Evolutionary conservation across 2,329 filamentous ascomycete species (phyloP).

Genomic region (Rugonectria rugulosa): DNA sequence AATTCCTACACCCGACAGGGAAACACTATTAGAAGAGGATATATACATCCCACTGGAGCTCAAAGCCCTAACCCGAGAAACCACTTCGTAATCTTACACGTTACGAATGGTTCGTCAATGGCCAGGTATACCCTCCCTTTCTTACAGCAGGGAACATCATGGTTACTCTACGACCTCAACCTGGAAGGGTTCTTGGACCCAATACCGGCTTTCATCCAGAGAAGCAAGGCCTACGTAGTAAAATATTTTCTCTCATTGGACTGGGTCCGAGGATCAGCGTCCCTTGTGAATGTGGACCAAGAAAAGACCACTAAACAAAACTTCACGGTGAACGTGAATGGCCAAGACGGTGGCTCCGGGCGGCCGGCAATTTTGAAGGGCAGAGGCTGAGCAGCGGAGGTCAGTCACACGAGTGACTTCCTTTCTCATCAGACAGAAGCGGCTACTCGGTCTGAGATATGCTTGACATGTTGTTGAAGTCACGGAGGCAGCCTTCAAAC

Average conservation of each 20-base stretch:
- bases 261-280: too few species aligned
- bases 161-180: not conserved
- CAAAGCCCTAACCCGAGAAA: too few species aligned
- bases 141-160: not conserved
- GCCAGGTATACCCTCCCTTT: not conserved
- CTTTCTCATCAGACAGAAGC: not conserved
- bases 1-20: too few species aligned
- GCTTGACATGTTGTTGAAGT: not conserved
- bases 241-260: not conserved
- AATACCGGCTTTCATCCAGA: not conserved
- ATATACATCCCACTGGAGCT: too few species aligned
- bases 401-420: constrained; percentile 9
- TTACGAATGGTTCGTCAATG: not conserved
- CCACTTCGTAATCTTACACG: not conserved
- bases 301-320: too few species aligned
- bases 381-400: not conserved
- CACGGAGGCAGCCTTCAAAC: not conserved
- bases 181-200: not conserved
- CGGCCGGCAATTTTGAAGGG: not conserved
- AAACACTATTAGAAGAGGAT: too few species aligned
- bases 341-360: too few species aligned
- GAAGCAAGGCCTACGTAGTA: not conserved
- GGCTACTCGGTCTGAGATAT: constrained; percentile 3
- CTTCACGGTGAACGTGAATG: too few species aligned
- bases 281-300: too few species aligned